These are phyloP conservation scores for Cordyceps militaris DNA, from an alignment of 2,329 filamentous ascomycete species.

Conservation along the genomic window DNA sequence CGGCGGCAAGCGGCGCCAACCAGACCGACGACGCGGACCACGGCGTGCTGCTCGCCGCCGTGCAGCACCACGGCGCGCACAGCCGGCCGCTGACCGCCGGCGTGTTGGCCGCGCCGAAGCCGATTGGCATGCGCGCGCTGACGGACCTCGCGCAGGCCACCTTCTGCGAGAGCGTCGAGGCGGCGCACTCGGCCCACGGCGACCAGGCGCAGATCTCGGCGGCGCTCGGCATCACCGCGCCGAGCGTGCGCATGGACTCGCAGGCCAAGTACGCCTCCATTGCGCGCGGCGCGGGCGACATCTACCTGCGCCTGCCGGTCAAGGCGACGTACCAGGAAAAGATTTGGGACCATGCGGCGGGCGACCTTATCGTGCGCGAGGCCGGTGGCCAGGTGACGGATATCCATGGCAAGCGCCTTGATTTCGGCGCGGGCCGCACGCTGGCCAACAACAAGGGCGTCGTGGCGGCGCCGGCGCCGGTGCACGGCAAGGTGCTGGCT, in stretches of 20 bases:
- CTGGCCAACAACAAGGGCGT: slow-evolving; percentile 89
- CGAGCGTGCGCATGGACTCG: slow-evolving; percentile 93
- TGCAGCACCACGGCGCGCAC: slow-evolving; percentile 71
- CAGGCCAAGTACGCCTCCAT: slow-evolving; percentile 98
- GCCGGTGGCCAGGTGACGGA: slow-evolving; percentile 91
- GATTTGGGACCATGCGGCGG: slow-evolving; percentile 98
- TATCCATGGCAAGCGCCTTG: slow-evolving; percentile 72
- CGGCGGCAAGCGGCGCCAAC: slow-evolving; percentile 65
- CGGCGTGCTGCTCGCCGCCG: slow-evolving; percentile 83
- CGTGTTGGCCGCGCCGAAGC: slow-evolving; percentile 44
- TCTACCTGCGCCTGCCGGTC: slow-evolving; percentile 85
- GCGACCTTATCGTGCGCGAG: slow-evolving; percentile 88
- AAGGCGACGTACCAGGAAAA: slow-evolving; percentile 91
- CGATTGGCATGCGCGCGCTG: slow-evolving; percentile 74
- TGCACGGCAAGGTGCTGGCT: slow-evolving; percentile 69
- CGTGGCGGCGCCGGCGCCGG: slow-evolving; percentile 71
- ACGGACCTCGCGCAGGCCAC: slow-evolving; percentile 70
- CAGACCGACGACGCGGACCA: slow-evolving; percentile 63
- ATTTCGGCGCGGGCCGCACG: slow-evolving; percentile 83
- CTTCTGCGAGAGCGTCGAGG: slow-evolving; percentile 96
- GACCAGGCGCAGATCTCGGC: slow-evolving; percentile 76
- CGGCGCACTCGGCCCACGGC: slow-evolving; percentile 81
- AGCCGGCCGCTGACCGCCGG: slow-evolving; percentile 60
- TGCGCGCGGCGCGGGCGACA: slow-evolving; percentile 85
- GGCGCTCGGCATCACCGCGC: slow-evolving; percentile 77